Evolutionary conservation across 208 protist genomes (phyloP).

Genomic region (Eutreptiella sp.): DNA sequence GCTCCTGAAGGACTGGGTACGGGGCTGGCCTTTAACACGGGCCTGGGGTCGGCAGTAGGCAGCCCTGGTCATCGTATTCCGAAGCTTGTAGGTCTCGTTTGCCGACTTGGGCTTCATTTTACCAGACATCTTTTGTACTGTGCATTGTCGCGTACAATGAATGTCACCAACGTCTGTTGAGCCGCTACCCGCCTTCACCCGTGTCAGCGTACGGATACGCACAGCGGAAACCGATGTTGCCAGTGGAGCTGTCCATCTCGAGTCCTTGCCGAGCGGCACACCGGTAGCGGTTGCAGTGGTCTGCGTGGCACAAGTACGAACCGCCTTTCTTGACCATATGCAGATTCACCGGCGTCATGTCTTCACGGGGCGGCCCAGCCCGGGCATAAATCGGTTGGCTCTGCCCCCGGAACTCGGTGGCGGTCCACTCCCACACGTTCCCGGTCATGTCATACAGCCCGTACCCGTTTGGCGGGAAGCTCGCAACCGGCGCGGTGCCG

Average conservation of each 20-base stretch:
- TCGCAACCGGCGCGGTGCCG: slow-evolving; percentile 31
- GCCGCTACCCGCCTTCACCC: no score
- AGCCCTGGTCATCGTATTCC: no score
- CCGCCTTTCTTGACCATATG: slow-evolving; percentile 31
- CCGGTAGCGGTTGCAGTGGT: slow-evolving; percentile 24
- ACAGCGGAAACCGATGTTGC: slow-evolving; percentile 33
- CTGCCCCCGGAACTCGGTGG: neutral
- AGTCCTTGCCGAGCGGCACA: slow-evolving; percentile 7
- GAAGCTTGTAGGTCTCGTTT: no score
- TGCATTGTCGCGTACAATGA: no score
- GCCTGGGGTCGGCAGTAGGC: no score
- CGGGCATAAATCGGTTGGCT: neutral
- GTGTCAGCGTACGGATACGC: no score
- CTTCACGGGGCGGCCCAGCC: neutral
- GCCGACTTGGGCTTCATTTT: no score
- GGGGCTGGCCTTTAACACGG: no score
- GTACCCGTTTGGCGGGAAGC: slow-evolving; percentile 35
- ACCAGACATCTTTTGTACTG: no score
- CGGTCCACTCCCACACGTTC: slow-evolving; percentile 48
- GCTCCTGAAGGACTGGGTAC: no score
- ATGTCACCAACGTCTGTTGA: no score
- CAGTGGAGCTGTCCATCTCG: slow-evolving; percentile 25
- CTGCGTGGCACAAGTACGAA: slow-evolving; percentile 35
- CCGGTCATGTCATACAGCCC: slow-evolving; percentile 38
- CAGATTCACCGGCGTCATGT: neutral